Evolutionary conservation across 106 monocot species (phyloP), one percentile per base, ranked within the genome.

Genomic region (Allium sativum): DNA sequence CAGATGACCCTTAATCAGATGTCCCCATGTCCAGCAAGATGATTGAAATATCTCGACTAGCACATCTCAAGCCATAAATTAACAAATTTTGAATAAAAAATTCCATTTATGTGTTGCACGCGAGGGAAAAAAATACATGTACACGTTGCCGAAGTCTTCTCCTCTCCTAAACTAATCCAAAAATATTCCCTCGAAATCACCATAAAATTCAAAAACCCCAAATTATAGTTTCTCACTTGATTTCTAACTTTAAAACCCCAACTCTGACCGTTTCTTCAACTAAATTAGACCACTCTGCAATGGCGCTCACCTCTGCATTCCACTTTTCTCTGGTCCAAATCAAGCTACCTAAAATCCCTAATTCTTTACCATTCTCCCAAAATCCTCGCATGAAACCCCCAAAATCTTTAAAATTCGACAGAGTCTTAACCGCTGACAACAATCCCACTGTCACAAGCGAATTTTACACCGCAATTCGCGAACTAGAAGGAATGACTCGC

Each of bases 401-500:
- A 16, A 21, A 55, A n/a, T 74, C 88, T 3, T 52, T 77, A 47
- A 40, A 68, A 11, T 60, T 76, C n/a, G 74, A 47, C 42, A 67
- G 70, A 65, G 15, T 77, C 4, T 55, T 82, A 41, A 81, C 74
- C 21, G 58, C 65, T 61, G 68, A 73, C 47, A 40, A 56, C 42
- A 65, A 66, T 11, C 63, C 66, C 48, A 65, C 68, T 43, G 74
- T 77, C 74, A 84, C 84, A 16, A 78, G 81, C 7, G 80, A 86
- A 8, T 80, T 90, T 72, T 75, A 79, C 70, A 76, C 81, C 40
- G 77, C 87, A 8, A 81, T 95, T 53, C 81, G 84, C 61, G 84
- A 90, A 75, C 79, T 95, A 18, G 95, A 95, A 79, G 75, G 83
- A 22, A 82, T 78, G 84, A 73, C 71, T 15, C 75, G 87, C 0